Percentiles rank a stretch among this genome's conserved stretches.
These are phyloP conservation scores for Eimeria tenella DNA, from an alignment of 169 alveolate genomes.

Conservation along the genomic window DNA sequence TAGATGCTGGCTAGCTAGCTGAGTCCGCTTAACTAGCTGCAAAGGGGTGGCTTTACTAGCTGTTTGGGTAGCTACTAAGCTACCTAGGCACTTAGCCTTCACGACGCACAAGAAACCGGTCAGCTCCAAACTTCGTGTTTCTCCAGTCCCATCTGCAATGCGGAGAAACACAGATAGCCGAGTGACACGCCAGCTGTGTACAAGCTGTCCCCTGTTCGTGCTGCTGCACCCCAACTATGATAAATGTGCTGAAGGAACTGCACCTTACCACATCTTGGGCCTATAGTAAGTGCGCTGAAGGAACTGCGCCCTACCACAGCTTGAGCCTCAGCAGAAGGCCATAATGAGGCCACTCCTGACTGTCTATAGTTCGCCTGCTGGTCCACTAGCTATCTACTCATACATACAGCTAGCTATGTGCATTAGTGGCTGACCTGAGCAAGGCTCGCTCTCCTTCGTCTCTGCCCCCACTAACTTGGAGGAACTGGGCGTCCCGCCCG, in stretches of 20 bases:
- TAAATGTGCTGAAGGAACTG: neutral
- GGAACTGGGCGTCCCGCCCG: slow-evolving; percentile 85
- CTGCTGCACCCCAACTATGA: neutral
- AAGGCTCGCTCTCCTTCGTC: slow-evolving; percentile 86
- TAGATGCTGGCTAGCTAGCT: neutral
- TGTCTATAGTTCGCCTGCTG: too few relatives aligned
- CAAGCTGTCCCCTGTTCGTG: neutral
- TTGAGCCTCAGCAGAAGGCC: too few relatives aligned
- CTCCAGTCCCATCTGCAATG: slow-evolving; percentile 69
- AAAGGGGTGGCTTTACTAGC: neutral
- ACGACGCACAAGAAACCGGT: slow-evolving; percentile 53
- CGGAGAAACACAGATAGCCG: neutral
- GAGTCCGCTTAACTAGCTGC: neutral
- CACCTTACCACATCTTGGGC: neutral
- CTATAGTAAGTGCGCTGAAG: neutral
- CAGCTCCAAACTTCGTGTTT: slow-evolving; percentile 58
- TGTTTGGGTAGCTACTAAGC: neutral
- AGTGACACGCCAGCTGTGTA: neutral
- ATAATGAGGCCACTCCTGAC: too few relatives aligned
- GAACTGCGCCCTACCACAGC: too few relatives aligned
- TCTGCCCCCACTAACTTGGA: slow-evolving; percentile 84
- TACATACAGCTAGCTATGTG: neutral
- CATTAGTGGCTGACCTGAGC: slow-evolving; percentile 54
- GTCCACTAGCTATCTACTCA: neutral
- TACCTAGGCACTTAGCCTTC: neutral